Conservation (phyloP, 805 yeast genomes). For the Monosporozyma aquatica region DNA sequence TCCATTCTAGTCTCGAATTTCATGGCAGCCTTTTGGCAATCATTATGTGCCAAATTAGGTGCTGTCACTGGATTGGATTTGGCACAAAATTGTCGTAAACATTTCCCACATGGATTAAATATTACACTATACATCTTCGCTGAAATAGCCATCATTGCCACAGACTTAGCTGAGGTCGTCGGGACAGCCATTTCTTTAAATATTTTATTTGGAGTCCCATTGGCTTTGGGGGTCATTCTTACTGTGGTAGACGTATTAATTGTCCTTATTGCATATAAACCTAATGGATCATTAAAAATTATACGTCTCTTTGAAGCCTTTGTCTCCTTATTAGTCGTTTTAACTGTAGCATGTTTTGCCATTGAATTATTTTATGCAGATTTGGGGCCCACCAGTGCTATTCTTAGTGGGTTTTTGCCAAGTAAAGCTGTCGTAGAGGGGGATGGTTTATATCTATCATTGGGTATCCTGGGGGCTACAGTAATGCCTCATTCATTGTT, state of each 20-base stretch:
- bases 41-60: constrained; percentile 79
- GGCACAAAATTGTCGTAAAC: constrained; percentile 76
- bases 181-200: constrained; percentile 95
- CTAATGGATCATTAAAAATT: constrained; percentile 69
- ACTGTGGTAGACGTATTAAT: constrained; percentile 81
- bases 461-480: constrained; percentile 88
- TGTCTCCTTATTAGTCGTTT: constrained; percentile 67
- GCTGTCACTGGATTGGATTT: constrained; percentile 89
- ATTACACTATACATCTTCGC: constrained; percentile 63
- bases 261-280: constrained; percentile 80
- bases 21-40: constrained; percentile 80
- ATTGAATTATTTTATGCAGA: constrained; percentile 69
- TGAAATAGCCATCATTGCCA: constrained; percentile 86
- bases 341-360: constrained; percentile 79
- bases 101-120: constrained; percentile 56
- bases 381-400: constrained; percentile 43
- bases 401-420: constrained; percentile 62
- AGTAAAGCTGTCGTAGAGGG: constrained; percentile 41
- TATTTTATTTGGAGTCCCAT: constrained; percentile 70
- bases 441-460: constrained; percentile 63
- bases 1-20: constrained; percentile 71
- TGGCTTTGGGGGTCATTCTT: constrained; percentile 72
- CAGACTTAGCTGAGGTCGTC: constrained; percentile 93
- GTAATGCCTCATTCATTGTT: constrained; percentile 92
- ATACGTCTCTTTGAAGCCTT: constrained; percentile 74